phyloP scores from a whole-genome alignment of 164 flowering plant species.

The Kingdonia uniflora region DNA sequence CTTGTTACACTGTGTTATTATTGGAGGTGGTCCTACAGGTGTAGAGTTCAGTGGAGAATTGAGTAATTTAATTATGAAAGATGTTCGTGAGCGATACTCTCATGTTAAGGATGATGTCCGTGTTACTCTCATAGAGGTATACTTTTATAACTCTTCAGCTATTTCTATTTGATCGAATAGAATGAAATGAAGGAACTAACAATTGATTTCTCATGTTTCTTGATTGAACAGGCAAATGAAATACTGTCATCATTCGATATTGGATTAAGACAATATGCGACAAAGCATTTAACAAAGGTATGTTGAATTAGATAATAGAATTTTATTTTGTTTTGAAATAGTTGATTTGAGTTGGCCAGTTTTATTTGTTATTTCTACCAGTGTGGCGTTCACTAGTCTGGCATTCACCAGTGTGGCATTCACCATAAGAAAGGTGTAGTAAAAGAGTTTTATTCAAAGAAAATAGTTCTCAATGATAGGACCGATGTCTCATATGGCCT shows the following conservation, averaged over 20 bases:
- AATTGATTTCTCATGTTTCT: background rate
- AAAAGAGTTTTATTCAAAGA: constrained; percentile 65
- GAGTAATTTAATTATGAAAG: constrained; percentile 77
- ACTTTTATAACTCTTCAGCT: too few relatives aligned
- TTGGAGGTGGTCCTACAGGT: constrained; percentile 93
- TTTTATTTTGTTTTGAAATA: too few relatives aligned
- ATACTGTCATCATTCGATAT: constrained; percentile 79
- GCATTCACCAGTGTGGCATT: too few relatives aligned
- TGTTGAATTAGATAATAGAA: background rate
- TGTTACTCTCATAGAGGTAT: constrained; percentile 85
- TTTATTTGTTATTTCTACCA: constrained; percentile 16
- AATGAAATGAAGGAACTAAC: background rate
- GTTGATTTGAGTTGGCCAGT: too few relatives aligned
- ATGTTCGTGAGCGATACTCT: constrained; percentile 50
- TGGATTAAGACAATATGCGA: constrained; percentile 63
- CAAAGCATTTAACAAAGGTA: constrained; percentile 72
- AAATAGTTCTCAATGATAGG: constrained; percentile 66
- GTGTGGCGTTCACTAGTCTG: constrained; percentile 82
- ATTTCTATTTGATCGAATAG: too few relatives aligned
- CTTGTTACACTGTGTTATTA: constrained; percentile 70
- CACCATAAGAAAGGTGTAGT: constrained; percentile 62
- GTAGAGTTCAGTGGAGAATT: constrained; percentile 89
- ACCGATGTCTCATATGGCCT: constrained; percentile 78
- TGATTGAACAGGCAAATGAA: constrained; percentile 60
- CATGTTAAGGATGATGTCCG: constrained; percentile 71